A percentile compares a stretch with the other conserved stretches of the same genome.
These are phyloP conservation scores for Eimeria falciformis DNA, from an alignment of 169 alveolate genomes.

Conservation along the genomic window DNA sequence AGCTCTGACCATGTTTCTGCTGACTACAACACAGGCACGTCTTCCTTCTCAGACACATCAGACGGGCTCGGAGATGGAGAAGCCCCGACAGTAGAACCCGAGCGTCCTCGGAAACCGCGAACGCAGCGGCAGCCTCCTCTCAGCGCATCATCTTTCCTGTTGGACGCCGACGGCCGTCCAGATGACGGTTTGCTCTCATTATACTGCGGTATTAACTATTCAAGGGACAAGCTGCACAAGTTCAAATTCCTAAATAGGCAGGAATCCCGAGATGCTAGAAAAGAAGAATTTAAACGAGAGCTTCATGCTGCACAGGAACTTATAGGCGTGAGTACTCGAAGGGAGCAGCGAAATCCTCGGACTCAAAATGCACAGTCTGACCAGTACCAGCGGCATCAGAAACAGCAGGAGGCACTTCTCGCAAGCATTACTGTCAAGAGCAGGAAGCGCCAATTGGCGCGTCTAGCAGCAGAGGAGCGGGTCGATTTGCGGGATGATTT, in stretches of 20 bases:
- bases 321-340: neutral
- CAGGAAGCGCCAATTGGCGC: constrained; percentile 47
- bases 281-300: neutral
- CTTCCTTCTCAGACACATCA: constrained; percentile 24
- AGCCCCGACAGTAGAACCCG: neutral
- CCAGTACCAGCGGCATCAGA: constrained; percentile 15
- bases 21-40: too few relatives aligned
- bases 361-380: neutral
- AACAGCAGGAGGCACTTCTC: neutral
- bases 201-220: constrained; percentile 20
- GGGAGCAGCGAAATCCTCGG: neutral
- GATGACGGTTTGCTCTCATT: neutral
- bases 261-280: constrained; percentile 2
- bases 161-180: constrained; percentile 36
- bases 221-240: constrained; percentile 44
- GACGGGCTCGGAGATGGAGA: neutral
- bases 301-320: constrained; percentile 45
- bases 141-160: constrained; percentile 23
- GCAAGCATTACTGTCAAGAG: constrained; percentile 17
- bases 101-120: neutral
- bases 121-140: constrained; percentile 61
- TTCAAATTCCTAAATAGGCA: neutral
- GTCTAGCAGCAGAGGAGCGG: constrained; percentile 25
- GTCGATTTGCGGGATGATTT: constrained; percentile 47
- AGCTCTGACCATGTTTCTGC: too few relatives aligned